Percentiles rank a stretch among this genome's conserved stretches.
These are phyloP conservation scores for Cutaneotrichosporon sp. DNA, from an alignment of 1,284 basidiomycete species.

Conservation along the genomic window DNA sequence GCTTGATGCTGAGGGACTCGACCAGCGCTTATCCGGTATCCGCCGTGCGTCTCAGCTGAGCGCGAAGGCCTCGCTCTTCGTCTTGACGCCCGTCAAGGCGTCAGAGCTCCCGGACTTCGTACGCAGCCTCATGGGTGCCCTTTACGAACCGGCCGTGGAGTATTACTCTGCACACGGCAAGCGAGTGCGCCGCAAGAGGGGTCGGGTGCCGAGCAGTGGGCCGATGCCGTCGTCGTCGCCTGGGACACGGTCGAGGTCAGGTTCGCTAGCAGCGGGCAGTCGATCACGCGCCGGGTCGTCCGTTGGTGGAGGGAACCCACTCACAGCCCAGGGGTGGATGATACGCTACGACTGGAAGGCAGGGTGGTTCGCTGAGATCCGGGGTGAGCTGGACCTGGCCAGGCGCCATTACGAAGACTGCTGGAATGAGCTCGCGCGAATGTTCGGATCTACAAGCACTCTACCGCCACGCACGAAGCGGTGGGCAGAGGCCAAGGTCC, in stretches of 20 bases:
- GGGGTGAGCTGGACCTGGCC: conserved; percentile 82
- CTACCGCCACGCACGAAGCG: conserved; percentile 88
- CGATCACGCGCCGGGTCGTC: neutral
- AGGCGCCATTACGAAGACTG: conserved; percentile 91
- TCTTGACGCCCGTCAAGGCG: conserved; percentile 80
- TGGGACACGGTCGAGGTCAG: conserved; percentile 2
- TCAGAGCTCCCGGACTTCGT: conserved; percentile 81
- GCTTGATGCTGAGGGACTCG: conserved; percentile 76
- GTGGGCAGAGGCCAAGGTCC: conserved; percentile 96
- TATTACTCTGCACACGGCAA: conserved; percentile 91
- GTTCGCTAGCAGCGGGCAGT: neutral
- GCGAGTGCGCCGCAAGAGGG: conserved; percentile 81
- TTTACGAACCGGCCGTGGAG: conserved; percentile 81
- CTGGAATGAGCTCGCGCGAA: conserved; percentile 70
- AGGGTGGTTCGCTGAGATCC: conserved; percentile 89
- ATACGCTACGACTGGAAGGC: conserved; percentile 97
- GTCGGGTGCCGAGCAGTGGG: too few relatives aligned
- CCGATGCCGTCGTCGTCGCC: conserved; percentile 45
- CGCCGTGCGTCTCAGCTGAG: conserved; percentile 82
- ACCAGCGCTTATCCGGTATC: conserved; percentile 75
- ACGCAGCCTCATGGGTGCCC: conserved; percentile 71
- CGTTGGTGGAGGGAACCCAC: conserved; percentile 52
- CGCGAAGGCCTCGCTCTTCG: conserved; percentile 85
- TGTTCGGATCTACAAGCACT: conserved; percentile 80
- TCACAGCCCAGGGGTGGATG: conserved; percentile 84